A percentile compares a stretch with the other conserved stretches of the same genome.
Conservation (phyloP, 176 grass and related monocot genomes). For the Chloris gayana region DNA sequence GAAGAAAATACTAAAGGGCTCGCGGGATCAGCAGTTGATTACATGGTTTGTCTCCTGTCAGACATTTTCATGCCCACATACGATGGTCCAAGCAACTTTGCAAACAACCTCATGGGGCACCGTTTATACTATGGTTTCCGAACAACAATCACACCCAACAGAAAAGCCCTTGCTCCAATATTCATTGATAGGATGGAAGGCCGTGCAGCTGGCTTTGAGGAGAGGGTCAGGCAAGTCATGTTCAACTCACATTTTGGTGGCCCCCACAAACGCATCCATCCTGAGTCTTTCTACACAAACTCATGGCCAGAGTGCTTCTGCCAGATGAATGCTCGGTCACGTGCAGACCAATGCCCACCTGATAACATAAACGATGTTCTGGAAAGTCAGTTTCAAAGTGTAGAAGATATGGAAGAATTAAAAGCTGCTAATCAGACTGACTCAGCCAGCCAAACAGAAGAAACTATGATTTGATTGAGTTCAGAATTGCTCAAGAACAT, state of each 20-base stretch:
- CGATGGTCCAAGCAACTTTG: conserved; percentile 96
- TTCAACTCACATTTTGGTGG: conserved; percentile 75
- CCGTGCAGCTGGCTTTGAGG: conserved; percentile 56
- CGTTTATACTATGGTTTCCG: conserved; percentile 91
- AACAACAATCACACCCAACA: conserved; percentile 80
- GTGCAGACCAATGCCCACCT: conserved; percentile 59
- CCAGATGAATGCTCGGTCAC: conserved; percentile 57
- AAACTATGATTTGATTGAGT: conserved; percentile 26
- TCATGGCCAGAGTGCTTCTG: conserved; percentile 99
- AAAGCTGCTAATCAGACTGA: conserved; percentile 34
- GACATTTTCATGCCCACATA: conserved; percentile 99
- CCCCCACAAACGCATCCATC: conserved; percentile 68
- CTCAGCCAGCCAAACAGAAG: conserved; percentile 38
- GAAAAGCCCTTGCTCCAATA: conserved; percentile 85
- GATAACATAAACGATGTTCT: conserved; percentile 66
- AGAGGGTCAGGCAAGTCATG: conserved; percentile 79
- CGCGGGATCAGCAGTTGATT: conserved; percentile 85
- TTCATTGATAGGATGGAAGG: conserved; percentile 86
- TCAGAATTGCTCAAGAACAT: neutral
- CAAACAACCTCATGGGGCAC: conserved; percentile 98
- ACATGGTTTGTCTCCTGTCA: conserved; percentile 96
- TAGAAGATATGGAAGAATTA: conserved; percentile 47
- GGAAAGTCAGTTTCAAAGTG: conserved; percentile 61
- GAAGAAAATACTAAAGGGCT: conserved; percentile 79
- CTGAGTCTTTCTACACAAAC: conserved; percentile 92